These are phyloP conservation scores for Biscutella laevigata DNA, from an alignment of 441 rosid species.

Conservation along the genomic window DNA sequence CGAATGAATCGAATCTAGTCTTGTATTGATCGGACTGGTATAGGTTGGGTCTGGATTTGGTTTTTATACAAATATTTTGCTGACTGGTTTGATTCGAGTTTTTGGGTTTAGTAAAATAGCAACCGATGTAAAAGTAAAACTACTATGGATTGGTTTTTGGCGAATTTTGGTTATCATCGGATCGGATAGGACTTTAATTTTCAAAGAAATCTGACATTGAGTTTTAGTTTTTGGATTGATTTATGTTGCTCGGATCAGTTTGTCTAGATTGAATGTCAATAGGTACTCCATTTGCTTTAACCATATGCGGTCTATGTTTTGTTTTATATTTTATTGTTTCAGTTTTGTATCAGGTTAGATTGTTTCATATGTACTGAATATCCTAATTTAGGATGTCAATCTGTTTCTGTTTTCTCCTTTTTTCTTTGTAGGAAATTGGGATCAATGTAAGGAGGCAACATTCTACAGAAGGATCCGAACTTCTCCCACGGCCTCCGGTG, in stretches of 20 bases:
- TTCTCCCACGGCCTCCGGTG: constrained; percentile 63
- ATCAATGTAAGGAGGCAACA: constrained; percentile 64
- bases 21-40: background rate
- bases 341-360: background rate
- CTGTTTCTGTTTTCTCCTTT: constrained; percentile 11
- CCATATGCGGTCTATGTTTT: background rate
- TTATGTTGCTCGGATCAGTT: background rate
- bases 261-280: background rate
- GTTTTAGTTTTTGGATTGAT: background rate
- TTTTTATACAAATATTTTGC: background rate
- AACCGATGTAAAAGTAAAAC: background rate
- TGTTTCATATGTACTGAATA: background rate
- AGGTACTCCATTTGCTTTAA: background rate
- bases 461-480: constrained; percentile 53
- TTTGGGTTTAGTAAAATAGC: background rate
- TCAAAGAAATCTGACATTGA: background rate
- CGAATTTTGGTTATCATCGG: background rate
- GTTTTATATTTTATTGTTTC: background rate
- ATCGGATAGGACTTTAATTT: background rate
- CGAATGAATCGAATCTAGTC: background rate
- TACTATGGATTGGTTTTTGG: background rate
- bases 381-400: too few species aligned
- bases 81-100: background rate
- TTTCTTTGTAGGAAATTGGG: constrained; percentile 71
- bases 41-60: background rate